Evolutionary conservation across 768 basidiomycete genomes (phyloP).

Genomic region (Kockovaella imperatae): DNA sequence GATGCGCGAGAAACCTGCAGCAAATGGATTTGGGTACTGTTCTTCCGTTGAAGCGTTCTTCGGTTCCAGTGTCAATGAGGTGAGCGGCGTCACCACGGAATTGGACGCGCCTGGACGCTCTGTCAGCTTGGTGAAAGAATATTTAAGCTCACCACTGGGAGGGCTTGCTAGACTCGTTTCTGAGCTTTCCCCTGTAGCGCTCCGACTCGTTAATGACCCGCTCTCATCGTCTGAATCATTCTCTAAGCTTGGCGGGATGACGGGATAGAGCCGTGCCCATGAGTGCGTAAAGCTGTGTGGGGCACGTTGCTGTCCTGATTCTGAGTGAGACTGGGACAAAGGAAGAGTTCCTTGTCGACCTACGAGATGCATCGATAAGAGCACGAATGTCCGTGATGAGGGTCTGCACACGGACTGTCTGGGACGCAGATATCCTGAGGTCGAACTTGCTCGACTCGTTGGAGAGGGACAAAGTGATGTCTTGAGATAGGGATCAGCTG

Average conservation of each 20-base stretch:
- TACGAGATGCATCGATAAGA: constrained; percentile 15
- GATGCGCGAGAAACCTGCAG: constrained; percentile 21
- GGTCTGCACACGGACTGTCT: constrained; percentile 17
- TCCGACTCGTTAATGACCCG: no score
- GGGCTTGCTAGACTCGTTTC: background rate
- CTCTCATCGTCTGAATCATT: no score
- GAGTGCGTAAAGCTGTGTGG: constrained; percentile 7
- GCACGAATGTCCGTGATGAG: constrained; percentile 23
- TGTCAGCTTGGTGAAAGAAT: no score
- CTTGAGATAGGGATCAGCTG: constrained; percentile 8
- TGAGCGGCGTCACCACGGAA: constrained; percentile 1
- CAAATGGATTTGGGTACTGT: constrained; percentile 21
- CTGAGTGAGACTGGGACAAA: no score
- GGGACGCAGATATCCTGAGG: constrained; percentile 18
- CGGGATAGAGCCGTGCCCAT: constrained; percentile 24
- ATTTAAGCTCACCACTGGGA: background rate
- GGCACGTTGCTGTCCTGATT: no score
- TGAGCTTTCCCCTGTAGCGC: no score
- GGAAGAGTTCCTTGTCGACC: constrained; percentile 5
- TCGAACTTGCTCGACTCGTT: constrained; percentile 10
- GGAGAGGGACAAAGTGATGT: constrained; percentile 23
- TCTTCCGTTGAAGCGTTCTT: constrained; percentile 3
- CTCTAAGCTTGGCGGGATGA: constrained; percentile 2
- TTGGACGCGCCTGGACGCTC: background rate
- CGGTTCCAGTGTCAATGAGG: background rate